Conservation (phyloP, 192 early-diverging fungal genomes). For the Backusella westeae region DNA sequence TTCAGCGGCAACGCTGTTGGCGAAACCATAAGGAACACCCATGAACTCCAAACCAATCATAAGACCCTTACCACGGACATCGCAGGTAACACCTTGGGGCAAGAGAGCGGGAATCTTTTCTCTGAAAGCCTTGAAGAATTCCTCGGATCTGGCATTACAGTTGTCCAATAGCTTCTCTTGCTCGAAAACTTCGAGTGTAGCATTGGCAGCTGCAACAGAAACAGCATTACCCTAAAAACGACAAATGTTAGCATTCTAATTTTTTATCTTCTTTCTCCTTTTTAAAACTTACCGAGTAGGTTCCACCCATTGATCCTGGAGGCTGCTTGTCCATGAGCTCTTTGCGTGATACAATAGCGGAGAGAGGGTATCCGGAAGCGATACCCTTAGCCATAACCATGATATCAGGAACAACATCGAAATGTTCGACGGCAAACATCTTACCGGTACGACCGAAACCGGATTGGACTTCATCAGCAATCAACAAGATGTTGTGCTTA, state of each 20-base stretch:
- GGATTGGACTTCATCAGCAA: slow-evolving; percentile 41
- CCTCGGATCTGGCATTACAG: slow-evolving; percentile 28
- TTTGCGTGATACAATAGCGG: slow-evolving; percentile 35
- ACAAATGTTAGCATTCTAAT: too few relatives aligned
- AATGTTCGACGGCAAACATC: slow-evolving; percentile 42
- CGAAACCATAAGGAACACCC: slow-evolving; percentile 30
- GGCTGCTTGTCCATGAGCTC: slow-evolving; percentile 39
- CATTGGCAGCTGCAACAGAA: slow-evolving; percentile 36
- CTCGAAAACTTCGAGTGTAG: slow-evolving; percentile 37
- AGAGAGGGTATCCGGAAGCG: slow-evolving; percentile 40
- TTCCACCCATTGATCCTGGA: slow-evolving; percentile 35
- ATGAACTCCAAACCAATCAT: slow-evolving; percentile 43
- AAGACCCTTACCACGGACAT: slow-evolving; percentile 40
- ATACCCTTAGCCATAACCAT: slow-evolving; percentile 44
- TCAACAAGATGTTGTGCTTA: slow-evolving; percentile 36
- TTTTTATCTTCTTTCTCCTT: too few relatives aligned
- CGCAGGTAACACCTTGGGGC: slow-evolving; percentile 14
- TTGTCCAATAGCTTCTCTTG: slow-evolving; percentile 37
- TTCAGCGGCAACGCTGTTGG: slow-evolving; percentile 2
- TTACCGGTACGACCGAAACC: slow-evolving; percentile 43
- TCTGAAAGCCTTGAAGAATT: slow-evolving; percentile 24
- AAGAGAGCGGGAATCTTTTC: slow-evolving; percentile 22
- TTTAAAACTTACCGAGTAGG: slow-evolving; percentile 10
- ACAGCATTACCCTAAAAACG: slow-evolving; percentile 28
- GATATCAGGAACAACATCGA: slow-evolving; percentile 33